Conservation (phyloP, 2,329 filamentous ascomycete genomes). For the Penicillium sp. region DNA sequence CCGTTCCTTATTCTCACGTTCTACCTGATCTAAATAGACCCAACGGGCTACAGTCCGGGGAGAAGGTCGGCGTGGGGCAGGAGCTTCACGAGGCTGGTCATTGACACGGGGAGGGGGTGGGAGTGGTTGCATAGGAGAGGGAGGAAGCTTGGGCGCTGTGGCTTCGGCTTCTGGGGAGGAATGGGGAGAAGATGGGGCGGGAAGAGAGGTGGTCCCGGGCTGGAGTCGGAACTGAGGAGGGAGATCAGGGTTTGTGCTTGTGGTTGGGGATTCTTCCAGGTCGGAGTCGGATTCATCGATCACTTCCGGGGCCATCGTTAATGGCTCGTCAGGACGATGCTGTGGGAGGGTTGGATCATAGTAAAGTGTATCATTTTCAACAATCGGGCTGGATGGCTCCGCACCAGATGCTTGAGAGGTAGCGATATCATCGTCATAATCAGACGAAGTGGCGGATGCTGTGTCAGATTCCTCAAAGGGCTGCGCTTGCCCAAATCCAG, state of each 20-base stretch:
- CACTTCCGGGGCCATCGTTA: background rate
- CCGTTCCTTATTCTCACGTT: slow-evolving; percentile 67
- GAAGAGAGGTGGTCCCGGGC: slow-evolving; percentile 35
- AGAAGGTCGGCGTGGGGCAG: slow-evolving; percentile 27
- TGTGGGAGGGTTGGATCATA: slow-evolving; percentile 50
- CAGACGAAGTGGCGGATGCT: slow-evolving; percentile 22
- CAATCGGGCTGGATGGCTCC: background rate
- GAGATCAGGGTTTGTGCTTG: slow-evolving; percentile 24
- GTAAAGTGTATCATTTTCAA: slow-evolving; percentile 4
- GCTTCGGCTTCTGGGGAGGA: slow-evolving; percentile 35
- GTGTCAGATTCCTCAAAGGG: slow-evolving; percentile 18
- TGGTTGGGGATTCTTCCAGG: slow-evolving; percentile 12
- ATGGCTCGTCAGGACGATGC: slow-evolving; percentile 40
- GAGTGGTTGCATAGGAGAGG: slow-evolving; percentile 36
- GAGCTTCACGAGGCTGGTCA: slow-evolving; percentile 14
- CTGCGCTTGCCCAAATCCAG: slow-evolving; percentile 9
- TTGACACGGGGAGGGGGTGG: slow-evolving; percentile 26
- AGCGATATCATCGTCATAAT: slow-evolving; percentile 9
- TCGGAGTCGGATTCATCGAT: slow-evolving; percentile 5
- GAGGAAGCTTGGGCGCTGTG: slow-evolving; percentile 37
- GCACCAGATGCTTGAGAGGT: slow-evolving; percentile 4
- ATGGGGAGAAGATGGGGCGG: slow-evolving; percentile 32
- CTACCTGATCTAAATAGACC: slow-evolving; percentile 59
- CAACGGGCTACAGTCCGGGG: slow-evolving; percentile 47
- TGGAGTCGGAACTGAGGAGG: slow-evolving; percentile 42